Evolutionary conservation across 495 filamentous ascomycete species (phyloP), one percentile per base, ranked within the genome.

Genomic region (Corynascus novoguineensis): DNA sequence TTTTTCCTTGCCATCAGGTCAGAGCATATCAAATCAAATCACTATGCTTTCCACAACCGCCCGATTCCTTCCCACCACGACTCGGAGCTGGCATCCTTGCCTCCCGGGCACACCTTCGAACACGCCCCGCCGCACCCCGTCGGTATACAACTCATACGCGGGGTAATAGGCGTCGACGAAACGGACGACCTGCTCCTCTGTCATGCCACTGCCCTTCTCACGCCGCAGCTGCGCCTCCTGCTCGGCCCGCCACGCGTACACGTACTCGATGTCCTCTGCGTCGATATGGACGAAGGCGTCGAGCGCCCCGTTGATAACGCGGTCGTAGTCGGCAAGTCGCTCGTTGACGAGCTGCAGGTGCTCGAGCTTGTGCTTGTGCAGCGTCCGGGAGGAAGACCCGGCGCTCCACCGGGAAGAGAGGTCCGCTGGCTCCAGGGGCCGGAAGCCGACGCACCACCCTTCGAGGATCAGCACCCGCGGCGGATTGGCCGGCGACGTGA

Each of bases 391-490:
- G 19, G 17, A 4, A n/a, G n/a, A n/a, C n/a, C n/a, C n/a, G 4
- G 83, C 79, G 22, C 60, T 64, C 46, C 79, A 70, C 83, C 86
- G 90, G 42, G 62, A 66, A 17, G 49, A 62, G 54, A 78, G 73
- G 29, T 92, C 57, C n/a, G 73, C 74, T 1, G 69, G 50, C 12
- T 82, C 64, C 50, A 91, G 77, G 4, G 84, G 62, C 15, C 86
- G 81, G 72, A 97, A 97, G 1, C 91, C 92, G 31, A 96, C 86
- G 71, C 88, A 83, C 92, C 92, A 97, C 15, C 92, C 92, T 66
- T 97, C 92, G 54, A 97, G 85, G 42, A 97, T 81, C 1, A 97
- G 76, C 21, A 88, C 79, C 55, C 84, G 75, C 25, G 88, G 71
- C 19, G 55, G 55, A 28, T 1, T 2, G 38, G 40, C 25, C 12